phyloP scores from a whole-genome alignment of 2,329 filamentous ascomycete genomes.

The Aspergillus bombycis region DNA sequence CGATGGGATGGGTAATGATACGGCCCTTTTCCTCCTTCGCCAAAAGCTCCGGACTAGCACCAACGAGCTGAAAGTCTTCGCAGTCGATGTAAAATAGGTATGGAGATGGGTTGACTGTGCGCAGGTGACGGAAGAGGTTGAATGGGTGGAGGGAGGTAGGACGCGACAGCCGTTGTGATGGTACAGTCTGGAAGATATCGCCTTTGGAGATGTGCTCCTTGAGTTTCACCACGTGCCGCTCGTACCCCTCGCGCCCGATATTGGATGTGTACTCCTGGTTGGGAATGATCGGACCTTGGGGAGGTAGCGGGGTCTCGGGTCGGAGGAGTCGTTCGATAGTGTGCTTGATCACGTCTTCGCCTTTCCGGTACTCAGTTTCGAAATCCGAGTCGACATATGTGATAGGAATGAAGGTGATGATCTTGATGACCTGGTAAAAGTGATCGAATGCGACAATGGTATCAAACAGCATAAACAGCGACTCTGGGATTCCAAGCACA shows the following conservation, averaged over 20 bases:
- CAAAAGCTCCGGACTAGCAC: constrained; percentile 90
- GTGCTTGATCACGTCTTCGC: constrained; percentile 64
- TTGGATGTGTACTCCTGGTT: constrained; percentile 87
- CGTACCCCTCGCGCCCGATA: constrained; percentile 85
- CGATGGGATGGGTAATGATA: constrained; percentile 95
- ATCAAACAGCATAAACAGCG: constrained; percentile 95
- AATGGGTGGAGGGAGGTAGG: constrained; percentile 93
- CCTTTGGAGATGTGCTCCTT: constrained; percentile 90
- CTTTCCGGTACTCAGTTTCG: constrained; percentile 69
- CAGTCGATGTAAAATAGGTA: constrained; percentile 98
- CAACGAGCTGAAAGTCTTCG: constrained; percentile 89
- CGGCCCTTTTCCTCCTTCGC: constrained; percentile 86
- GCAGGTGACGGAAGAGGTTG: constrained; percentile 94
- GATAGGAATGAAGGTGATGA: constrained; percentile 86
- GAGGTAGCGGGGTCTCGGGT: constrained; percentile 75
- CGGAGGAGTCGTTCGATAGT: constrained; percentile 73
- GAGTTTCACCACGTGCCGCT: constrained; percentile 79
- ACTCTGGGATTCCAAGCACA: constrained; percentile 85
- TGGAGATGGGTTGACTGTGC: constrained; percentile 95
- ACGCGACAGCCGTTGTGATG: constrained; percentile 87
- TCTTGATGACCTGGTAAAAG: constrained; percentile 89
- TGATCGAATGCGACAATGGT: constrained; percentile 93
- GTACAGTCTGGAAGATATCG: constrained; percentile 97
- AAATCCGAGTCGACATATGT: constrained; percentile 62
- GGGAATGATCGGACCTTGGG: constrained; percentile 71